Evolutionary conservation across 1,284 basidiomycete genomes (phyloP), one percentile per base, ranked within the genome.

Genomic region (Ustilago cynodontis): DNA sequence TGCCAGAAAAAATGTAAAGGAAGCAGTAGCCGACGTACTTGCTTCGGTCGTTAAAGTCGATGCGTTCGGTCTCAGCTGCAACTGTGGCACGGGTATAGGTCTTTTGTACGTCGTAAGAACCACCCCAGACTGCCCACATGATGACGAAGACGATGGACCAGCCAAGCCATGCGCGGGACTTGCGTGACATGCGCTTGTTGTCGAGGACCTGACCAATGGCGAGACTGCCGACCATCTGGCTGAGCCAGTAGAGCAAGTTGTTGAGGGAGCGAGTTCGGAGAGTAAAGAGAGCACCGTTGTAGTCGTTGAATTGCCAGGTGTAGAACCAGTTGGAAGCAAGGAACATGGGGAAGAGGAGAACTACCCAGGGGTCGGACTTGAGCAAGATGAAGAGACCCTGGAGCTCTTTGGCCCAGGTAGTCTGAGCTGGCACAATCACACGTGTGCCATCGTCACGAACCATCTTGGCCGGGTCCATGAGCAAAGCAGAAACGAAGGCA

Each of bases 201-300:
- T 82, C 81, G 24, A 81, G 66, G 11, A 83, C 33, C 60, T 75
- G 70, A 28, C 82, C 82, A 20, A 85, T 57, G 26, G 71, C 41
- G 28, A 79, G 35, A 26, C 76, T 71, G 14, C 78, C 81, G 3
- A 84, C 65, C 67, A 87, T 85, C 65, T 87, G 86, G 31, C 83
- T 80, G 10, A 82, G 71, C 86, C 86, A 88, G 79, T 87, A 87
- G 20, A 87, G 76, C 6, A 87, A 69, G 16, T 79, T 80, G 81
- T 87, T 87, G 72, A 87, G 86, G 3, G 86, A 81, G 61, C 86
- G 86, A 11, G 86, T 82, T n/a, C 82, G 74, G n/a, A 80, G 77
- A 14, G 79, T 72, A 51, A 79, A 82, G 49, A 82, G 71, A 18
- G 45, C 62, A 14, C 67, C 68, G 53, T 78, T 82, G 63, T 49